Conservation (phyloP, 805 yeast species). For the Wickerhamomyces bisporus region DNA sequence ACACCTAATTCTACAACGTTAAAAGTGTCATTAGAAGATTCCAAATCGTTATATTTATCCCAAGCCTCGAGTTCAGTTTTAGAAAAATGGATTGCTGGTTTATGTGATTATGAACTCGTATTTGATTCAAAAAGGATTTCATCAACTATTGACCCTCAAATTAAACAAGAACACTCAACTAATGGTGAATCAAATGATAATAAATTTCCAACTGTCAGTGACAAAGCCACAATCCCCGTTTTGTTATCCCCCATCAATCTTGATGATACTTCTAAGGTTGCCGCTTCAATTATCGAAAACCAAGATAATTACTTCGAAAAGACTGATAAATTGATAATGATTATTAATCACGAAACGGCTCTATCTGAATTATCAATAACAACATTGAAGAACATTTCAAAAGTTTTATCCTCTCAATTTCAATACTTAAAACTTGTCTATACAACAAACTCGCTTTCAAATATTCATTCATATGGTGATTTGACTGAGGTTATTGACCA, state of each 20-base stretch:
- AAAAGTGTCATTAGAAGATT: slow-evolving; percentile 14
- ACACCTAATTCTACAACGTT: slow-evolving; percentile 20
- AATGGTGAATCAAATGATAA: slow-evolving; percentile 4
- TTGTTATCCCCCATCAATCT: slow-evolving; percentile 18
- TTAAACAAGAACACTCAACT: slow-evolving; percentile 14
- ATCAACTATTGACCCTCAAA: slow-evolving; percentile 23
- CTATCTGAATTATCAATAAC: slow-evolving; percentile 3
- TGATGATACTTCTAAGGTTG: slow-evolving; percentile 2
- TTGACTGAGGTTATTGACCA: neutral
- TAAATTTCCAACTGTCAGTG: neutral
- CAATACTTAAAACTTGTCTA: slow-evolving; percentile 11
- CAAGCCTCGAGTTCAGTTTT: slow-evolving; percentile 26
- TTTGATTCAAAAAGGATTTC: slow-evolving; percentile 27
- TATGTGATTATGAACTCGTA: slow-evolving; percentile 28
- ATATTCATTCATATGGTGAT: slow-evolving; percentile 6
- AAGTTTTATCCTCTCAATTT: slow-evolving; percentile 14
- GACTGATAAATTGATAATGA: slow-evolving; percentile 11
- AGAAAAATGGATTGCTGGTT: slow-evolving; percentile 38
- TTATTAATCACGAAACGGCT: slow-evolving; percentile 15
- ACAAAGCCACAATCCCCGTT: slow-evolving; percentile 17
- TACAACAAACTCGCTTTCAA: slow-evolving; percentile 5
- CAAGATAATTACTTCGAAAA: slow-evolving; percentile 6
- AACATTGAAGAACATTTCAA: slow-evolving; percentile 18
- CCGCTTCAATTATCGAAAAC: slow-evolving; percentile 5
- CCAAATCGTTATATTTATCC: slow-evolving; percentile 20